A percentile compares a stretch with the other conserved stretches of the same genome.
Evolutionary conservation across 345 rosid genomes (phyloP).

Genomic region (Arabis alpina): DNA sequence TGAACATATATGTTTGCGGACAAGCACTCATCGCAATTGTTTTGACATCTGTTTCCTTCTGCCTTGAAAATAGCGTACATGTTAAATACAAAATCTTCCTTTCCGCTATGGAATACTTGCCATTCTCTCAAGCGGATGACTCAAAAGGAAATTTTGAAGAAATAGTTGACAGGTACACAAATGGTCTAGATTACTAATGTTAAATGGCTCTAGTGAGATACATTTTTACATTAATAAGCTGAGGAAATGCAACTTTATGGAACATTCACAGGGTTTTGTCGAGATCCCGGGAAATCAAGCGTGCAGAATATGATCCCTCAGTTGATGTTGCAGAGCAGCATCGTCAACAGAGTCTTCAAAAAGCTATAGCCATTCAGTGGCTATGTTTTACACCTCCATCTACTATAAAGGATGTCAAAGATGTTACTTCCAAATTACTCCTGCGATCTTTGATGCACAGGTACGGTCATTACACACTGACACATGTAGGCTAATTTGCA

Average conservation of each 20-base stretch:
- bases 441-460: slow-evolving; percentile 84
- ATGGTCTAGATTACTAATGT: slow-evolving; percentile 20
- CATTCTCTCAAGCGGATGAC: slow-evolving; percentile 71
- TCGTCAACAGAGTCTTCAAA: slow-evolving; percentile 88
- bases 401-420: slow-evolving; percentile 68
- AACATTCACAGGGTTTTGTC: slow-evolving; percentile 70
- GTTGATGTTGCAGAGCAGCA: slow-evolving; percentile 93
- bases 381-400: slow-evolving; percentile 98
- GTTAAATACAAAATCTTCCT: slow-evolving; percentile 90
- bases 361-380: slow-evolving; percentile 94
- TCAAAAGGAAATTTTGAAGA: slow-evolving; percentile 93
- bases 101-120: slow-evolving; percentile 88
- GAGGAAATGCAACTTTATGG: slow-evolving; percentile 29
- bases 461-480: slow-evolving; percentile 44
- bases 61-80: slow-evolving; percentile 62
- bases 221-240: slow-evolving; percentile 30
- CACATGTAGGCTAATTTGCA: slow-evolving; percentile 6
- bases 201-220: slow-evolving; percentile 14
- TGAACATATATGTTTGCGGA: neutral
- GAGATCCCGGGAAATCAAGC: slow-evolving; percentile 86
- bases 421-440: slow-evolving; percentile 71
- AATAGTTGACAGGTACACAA: slow-evolving; percentile 82
- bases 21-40: slow-evolving; percentile 23
- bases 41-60: slow-evolving; percentile 32
- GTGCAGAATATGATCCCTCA: slow-evolving; percentile 73